Evolutionary conservation across 2,329 filamentous ascomycete species (phyloP).

Genomic region (Colletotrichum eleusines): DNA sequence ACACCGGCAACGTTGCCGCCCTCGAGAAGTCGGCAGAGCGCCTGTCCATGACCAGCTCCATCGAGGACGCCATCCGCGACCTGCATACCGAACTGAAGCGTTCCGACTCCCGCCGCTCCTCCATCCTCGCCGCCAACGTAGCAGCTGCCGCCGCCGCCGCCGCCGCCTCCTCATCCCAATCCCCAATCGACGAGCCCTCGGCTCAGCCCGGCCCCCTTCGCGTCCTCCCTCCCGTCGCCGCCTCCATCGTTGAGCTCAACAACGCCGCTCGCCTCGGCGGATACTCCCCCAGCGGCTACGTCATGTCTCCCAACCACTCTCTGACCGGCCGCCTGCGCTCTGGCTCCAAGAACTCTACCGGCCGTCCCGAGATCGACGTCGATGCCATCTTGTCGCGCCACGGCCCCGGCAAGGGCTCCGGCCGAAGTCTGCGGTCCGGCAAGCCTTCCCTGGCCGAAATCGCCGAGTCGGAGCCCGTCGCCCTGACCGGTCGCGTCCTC

Average conservation of each 20-base stretch:
- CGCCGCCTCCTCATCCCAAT: slow-evolving; percentile 30
- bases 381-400: slow-evolving; percentile 60
- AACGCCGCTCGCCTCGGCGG: slow-evolving; percentile 75
- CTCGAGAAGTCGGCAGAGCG: slow-evolving; percentile 82
- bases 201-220: slow-evolving; percentile 50
- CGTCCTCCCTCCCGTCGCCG: slow-evolving; percentile 61
- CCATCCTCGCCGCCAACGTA: slow-evolving; percentile 66
- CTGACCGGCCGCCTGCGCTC: slow-evolving; percentile 68
- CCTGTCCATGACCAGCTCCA: slow-evolving; percentile 79
- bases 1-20: slow-evolving; percentile 75
- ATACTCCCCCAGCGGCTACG: slow-evolving; percentile 75
- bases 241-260: slow-evolving; percentile 79
- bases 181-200: slow-evolving; percentile 42
- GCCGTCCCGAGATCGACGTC: slow-evolving; percentile 58
- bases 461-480: slow-evolving; percentile 66
- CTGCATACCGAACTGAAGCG: slow-evolving; percentile 79
- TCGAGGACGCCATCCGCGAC: slow-evolving; percentile 81
- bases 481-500: slow-evolving; percentile 64
- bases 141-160: slow-evolving; percentile 44
- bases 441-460: slow-evolving; percentile 68
- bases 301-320: slow-evolving; percentile 76
- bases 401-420: slow-evolving; percentile 67
- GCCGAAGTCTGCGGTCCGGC: slow-evolving; percentile 62
- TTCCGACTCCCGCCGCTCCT: slow-evolving; percentile 75
- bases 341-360: slow-evolving; percentile 63